Base-by-base conservation (phyloP, 805 yeast species). In the Candida berthetii region DNA sequence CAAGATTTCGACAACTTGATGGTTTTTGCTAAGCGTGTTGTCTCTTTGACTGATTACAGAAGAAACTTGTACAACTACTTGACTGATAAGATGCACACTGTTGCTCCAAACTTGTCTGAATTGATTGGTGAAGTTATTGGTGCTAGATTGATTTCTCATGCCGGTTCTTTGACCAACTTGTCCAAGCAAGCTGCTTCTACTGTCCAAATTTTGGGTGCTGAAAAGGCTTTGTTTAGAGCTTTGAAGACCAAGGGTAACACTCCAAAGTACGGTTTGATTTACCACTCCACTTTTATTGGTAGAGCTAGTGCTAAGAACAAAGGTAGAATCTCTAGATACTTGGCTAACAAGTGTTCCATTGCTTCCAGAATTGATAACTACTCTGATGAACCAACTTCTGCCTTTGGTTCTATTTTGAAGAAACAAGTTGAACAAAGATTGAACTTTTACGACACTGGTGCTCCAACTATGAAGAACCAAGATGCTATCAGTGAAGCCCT, bases 161-260 rank as follows among this genome's bases (percentile, higher is more conserved):
- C 99, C 48, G 99, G 99, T 68, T 89, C 97, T 54, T 77, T 93
- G 65, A 90, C 96, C 49, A 91, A 85, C 71, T 73, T 93, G 64
- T 89, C 98, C 45, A 93, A 93, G 65, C 96, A 90, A 72, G 98
- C 99, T 58, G 99, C 99, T 43, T 93, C 99, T 19, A 93, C 99
- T 45, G 97, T 93, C 46, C 99, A 93, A 76, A 91, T 93, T 53
- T 77, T 93, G 64, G 99, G 99, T 67, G 98, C 99, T 50, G 99
- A 93, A 73, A 93, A 93, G 79, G 99, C 99, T 35, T 75, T 93
- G 47, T 93, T 93, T 79, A 84, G 99, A 74, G 99, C 99, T 48
- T 80, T 93, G 61, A 93, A 93, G 76, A 93, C 99, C 45, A 93
- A 93, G 70, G 96, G 90, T 59, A 96, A 93, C 67, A 93, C 99